These are phyloP conservation scores for Paraphoma sp. DNA, from an alignment of 2,329 filamentous ascomycete species.

Conservation along the genomic window DNA sequence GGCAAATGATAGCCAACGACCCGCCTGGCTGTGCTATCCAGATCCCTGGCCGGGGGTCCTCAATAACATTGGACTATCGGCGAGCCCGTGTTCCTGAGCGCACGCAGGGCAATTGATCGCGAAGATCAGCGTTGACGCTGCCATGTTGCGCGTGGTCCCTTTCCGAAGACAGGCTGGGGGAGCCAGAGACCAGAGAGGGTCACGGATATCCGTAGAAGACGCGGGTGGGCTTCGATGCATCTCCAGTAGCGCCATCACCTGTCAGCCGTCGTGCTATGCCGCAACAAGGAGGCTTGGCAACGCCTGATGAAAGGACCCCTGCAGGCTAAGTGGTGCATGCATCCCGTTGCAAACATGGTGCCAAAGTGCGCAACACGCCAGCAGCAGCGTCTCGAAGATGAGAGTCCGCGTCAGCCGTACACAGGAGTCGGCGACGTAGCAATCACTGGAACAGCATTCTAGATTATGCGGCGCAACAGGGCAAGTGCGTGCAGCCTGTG, in stretches of 20 bases:
- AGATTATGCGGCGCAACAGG: neutral
- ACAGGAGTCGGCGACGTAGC: neutral
- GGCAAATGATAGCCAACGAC: conserved; percentile 25
- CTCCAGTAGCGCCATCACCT: conserved; percentile 19
- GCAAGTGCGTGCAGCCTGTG: no score
- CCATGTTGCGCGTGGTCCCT: conserved; percentile 6
- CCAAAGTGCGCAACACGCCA: neutral
- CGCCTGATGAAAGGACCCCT: conserved; percentile 2
- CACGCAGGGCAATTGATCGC: conserved; percentile 20
- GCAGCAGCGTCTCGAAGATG: neutral
- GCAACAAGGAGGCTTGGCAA: conserved; percentile 15
- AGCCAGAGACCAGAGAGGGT: conserved; percentile 1
- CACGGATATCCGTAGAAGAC: conserved; percentile 15
- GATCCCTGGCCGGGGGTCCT: conserved; percentile 30
- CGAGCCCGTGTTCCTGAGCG: conserved; percentile 37
- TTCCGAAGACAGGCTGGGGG: conserved; percentile 1
- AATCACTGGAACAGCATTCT: no score
- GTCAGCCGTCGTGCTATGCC: conserved; percentile 15
- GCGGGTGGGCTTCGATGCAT: conserved; percentile 19
- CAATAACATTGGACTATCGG: conserved; percentile 13
- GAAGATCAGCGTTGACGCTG: conserved; percentile 24
- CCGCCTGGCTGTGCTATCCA: conserved; percentile 27
- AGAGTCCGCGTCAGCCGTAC: conserved; percentile 2
- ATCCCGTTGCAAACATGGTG: neutral
- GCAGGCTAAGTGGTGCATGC: neutral